Evolutionary conservation across 306 rosid genomes (phyloP).

Genomic region (Parietaria judaica): DNA sequence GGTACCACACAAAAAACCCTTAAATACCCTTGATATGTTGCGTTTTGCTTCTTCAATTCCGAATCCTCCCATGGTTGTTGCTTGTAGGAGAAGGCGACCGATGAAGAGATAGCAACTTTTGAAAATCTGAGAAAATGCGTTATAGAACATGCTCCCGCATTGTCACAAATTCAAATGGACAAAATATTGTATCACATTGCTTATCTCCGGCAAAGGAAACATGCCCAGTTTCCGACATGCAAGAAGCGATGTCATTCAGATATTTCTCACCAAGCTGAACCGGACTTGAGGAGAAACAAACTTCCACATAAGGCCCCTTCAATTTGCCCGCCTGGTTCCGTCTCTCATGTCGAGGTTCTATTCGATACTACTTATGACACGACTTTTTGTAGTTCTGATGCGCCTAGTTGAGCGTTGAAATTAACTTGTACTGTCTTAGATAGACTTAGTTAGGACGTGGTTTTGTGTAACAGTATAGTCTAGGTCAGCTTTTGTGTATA

Average conservation of each 20-base stretch:
- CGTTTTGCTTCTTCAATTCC: no score
- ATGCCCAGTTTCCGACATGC: slow-evolving; percentile 13
- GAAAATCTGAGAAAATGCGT: slow-evolving; percentile 29
- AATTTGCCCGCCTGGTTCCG: background rate
- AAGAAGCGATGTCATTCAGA: background rate
- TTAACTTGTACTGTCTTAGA: no score
- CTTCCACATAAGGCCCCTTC: background rate
- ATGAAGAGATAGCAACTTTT: slow-evolving; percentile 31
- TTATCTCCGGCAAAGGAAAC: no score
- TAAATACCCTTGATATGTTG: background rate
- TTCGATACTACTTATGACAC: no score
- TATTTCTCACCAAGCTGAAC: background rate
- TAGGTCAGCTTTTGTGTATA: no score
- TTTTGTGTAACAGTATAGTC: no score
- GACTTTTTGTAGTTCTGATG: no score
- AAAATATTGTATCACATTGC: slow-evolving; percentile 23
- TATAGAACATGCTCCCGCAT: slow-evolving; percentile 27
- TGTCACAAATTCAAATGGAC: slow-evolving; percentile 10
- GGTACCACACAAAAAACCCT: slow-evolving; percentile 7
- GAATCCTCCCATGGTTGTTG: no score
- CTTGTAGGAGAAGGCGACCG: slow-evolving; percentile 32
- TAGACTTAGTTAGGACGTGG: no score
- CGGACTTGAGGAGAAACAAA: slow-evolving; percentile 7
- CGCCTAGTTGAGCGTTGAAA: no score
- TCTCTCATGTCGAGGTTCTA: no score